phyloP scores from a whole-genome alignment of 306 rosid species.

The Phaseolus lunatus region DNA sequence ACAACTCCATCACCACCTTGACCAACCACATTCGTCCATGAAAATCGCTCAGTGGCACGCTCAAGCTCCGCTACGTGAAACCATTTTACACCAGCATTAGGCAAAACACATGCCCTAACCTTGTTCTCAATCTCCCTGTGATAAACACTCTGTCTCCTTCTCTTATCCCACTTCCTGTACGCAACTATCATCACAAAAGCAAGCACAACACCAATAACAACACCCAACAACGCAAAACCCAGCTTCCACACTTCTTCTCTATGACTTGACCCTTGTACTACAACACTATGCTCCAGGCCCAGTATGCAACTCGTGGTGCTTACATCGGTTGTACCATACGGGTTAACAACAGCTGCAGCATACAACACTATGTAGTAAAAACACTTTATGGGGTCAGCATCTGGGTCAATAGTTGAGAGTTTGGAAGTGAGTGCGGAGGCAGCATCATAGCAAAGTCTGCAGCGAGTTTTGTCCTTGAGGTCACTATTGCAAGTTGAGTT shows the following conservation, averaged over 20 bases:
- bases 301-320: conserved; percentile 67
- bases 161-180: conserved; percentile 57
- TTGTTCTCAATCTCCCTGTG: conserved; percentile 61
- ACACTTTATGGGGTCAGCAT: conserved; percentile 37
- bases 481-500: too few relatives aligned
- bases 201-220: conserved; percentile 51
- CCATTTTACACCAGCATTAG: conserved; percentile 74
- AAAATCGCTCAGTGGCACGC: conserved; percentile 66
- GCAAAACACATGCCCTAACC: conserved; percentile 59
- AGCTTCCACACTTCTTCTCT: conserved; percentile 41
- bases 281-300: conserved; percentile 31
- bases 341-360: conserved; percentile 63
- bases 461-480: too few relatives aligned
- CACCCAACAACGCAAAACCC: conserved; percentile 63
- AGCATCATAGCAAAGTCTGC: too few relatives aligned
- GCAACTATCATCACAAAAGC: conserved; percentile 41
- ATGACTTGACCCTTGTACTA: conserved; percentile 17
- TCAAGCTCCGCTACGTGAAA: conserved; percentile 71
- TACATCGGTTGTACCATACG: conserved; percentile 65
- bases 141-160: conserved; percentile 41
- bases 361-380: conserved; percentile 61
- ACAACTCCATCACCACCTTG: conserved; percentile 84
- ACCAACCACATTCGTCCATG: conserved; percentile 72
- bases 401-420: too few relatives aligned
- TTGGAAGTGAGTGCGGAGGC: too few relatives aligned